A percentile compares a stretch with the other conserved stretches of the same genome.
phyloP scores from a whole-genome alignment of 345 rosid species.

The Brassica cretica region DNA sequence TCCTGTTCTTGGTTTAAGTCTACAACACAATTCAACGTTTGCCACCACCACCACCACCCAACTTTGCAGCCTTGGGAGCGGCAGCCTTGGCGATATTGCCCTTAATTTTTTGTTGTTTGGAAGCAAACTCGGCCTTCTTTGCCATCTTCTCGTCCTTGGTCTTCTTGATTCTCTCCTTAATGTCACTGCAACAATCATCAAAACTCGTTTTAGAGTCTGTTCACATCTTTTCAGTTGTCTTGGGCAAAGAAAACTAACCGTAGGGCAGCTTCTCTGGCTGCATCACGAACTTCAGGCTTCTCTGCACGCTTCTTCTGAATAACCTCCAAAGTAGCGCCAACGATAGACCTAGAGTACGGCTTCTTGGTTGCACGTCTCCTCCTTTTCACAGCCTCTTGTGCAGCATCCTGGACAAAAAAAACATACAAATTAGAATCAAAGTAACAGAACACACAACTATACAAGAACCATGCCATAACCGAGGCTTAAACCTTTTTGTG shows the following conservation, averaged over 20 bases:
- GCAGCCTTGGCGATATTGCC: constrained; percentile 49
- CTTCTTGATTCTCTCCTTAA: constrained; percentile 82
- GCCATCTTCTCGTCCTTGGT: constrained; percentile 85
- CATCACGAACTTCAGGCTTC: constrained; percentile 82
- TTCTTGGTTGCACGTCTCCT: constrained; percentile 64
- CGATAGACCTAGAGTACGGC: constrained; percentile 75
- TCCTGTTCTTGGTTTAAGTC: neutral
- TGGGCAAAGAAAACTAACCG: constrained; percentile 41
- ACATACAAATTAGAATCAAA: neutral
- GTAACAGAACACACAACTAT: neutral
- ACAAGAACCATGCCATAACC: neutral
- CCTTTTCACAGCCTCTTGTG: constrained; percentile 70
- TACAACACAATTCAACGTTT: constrained; percentile 46
- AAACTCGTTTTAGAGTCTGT: neutral
- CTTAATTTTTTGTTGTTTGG: constrained; percentile 61
- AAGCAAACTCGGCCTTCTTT: constrained; percentile 61
- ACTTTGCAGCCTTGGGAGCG: constrained; percentile 58
- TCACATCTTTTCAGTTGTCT: neutral
- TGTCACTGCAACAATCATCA: constrained; percentile 48
- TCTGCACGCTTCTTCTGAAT: constrained; percentile 70
- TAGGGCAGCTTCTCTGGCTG: constrained; percentile 70
- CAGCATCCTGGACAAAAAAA: constrained; percentile 48
- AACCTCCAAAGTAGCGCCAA: constrained; percentile 69
- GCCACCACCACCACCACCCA: constrained; percentile 71
- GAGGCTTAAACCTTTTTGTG: constrained; percentile 63